These are phyloP conservation scores for Excoecaria cochinchinensis DNA, from an alignment of 345 rosid species.

Conservation along the genomic window DNA sequence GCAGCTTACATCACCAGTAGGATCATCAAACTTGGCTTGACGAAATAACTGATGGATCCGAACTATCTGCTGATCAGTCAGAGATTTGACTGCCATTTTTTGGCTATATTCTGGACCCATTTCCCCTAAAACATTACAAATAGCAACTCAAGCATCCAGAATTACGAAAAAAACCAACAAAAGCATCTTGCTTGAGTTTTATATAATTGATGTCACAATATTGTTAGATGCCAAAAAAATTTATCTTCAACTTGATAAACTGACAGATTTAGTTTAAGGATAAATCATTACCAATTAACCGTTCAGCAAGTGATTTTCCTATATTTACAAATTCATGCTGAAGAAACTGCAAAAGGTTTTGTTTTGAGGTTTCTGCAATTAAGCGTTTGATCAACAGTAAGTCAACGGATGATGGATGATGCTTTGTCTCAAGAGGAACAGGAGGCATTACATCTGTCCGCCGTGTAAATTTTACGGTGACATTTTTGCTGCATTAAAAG, in stretches of 20 bases:
- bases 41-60: constrained; percentile 97
- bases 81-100: constrained; percentile 74
- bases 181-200: neutral
- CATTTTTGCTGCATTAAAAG: constrained; percentile 60
- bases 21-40: constrained; percentile 97
- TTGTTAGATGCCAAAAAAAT: neutral
- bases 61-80: constrained; percentile 86
- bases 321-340: constrained; percentile 95
- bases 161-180: constrained; percentile 8
- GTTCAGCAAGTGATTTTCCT: constrained; percentile 69
- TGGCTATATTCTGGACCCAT: constrained; percentile 92
- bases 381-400: constrained; percentile 86
- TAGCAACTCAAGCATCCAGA: constrained; percentile 23
- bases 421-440: constrained; percentile 90
- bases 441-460: constrained; percentile 97
- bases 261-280: neutral
- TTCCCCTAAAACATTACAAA: constrained; percentile 55
- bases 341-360: constrained; percentile 79
- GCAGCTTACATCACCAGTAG: constrained; percentile 87
- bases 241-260: neutral
- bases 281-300: constrained; percentile 68
- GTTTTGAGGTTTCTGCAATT: constrained; percentile 84
- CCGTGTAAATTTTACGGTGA: constrained; percentile 77
- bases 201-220: neutral
- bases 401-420: constrained; percentile 97